Percentiles rank a stretch among this genome's conserved stretches.
These are phyloP conservation scores for Aspergillus aculeatus DNA, from an alignment of 2,329 filamentous ascomycete species.

Conservation along the genomic window DNA sequence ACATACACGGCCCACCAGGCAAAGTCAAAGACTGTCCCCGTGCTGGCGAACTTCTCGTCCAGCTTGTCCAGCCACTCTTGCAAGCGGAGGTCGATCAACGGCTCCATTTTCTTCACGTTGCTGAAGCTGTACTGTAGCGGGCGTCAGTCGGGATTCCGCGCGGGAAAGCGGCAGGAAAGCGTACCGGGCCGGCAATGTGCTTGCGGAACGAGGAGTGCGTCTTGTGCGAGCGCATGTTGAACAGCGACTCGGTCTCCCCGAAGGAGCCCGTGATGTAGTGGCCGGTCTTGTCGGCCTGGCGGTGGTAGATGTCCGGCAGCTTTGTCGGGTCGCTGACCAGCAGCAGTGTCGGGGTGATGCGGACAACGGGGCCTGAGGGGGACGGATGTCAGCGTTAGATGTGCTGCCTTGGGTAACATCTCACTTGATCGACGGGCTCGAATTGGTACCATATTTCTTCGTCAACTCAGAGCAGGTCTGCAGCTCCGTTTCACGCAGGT, in stretches of 20 bases:
- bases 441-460: constrained; percentile 48
- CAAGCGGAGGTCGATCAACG: constrained; percentile 54
- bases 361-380: constrained; percentile 50
- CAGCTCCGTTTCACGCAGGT: constrained; percentile 49
- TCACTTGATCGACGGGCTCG: background rate
- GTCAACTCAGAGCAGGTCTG: constrained; percentile 44
- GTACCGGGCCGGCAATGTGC: constrained; percentile 51
- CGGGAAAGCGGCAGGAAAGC: constrained; percentile 1
- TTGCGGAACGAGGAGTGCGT: constrained; percentile 55
- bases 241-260: constrained; percentile 55
- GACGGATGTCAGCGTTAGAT: background rate
- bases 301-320: constrained; percentile 57
- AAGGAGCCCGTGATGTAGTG: constrained; percentile 61
- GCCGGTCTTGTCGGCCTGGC: constrained; percentile 56
- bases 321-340: constrained; percentile 54
- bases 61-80: constrained; percentile 53
- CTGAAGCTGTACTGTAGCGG: constrained; percentile 50
- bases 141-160: constrained; percentile 3
- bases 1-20: constrained; percentile 53
- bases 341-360: constrained; percentile 55
- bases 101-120: constrained; percentile 61
- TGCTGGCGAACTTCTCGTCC: constrained; percentile 46
- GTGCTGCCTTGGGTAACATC: background rate
- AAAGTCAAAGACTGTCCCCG: constrained; percentile 53
- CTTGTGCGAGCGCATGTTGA: constrained; percentile 57